Base-by-base conservation (phyloP, 2,329 filamentous ascomycete genomes). In the Penicillium nordicum region DNA sequence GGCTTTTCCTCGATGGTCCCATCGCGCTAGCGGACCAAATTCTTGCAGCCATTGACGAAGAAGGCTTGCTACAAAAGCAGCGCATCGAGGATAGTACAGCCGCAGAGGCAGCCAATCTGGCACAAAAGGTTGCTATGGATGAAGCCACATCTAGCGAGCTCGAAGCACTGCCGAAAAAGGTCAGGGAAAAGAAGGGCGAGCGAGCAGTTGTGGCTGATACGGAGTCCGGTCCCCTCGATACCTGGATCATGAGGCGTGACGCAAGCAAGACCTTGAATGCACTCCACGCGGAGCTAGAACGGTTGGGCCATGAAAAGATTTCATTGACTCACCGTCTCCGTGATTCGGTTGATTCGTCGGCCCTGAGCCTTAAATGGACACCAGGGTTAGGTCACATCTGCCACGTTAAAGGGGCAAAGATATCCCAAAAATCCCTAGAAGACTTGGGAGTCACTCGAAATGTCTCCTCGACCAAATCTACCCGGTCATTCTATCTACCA, bases 371-470 rank as follows among this genome's bases (percentile, higher is more conserved):
- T 21, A 89, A 88, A 66, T 97, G 92, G 89, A 91, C 88, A 1
- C 88, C 93, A 0, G 88, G 87, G 14, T 81, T 96, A 2, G 93
- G 94, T 9, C 90, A 99, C 71, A 89, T 96, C 67, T 92, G 89
- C 65, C 92, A 97, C 70, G 83, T 97, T 65, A 94, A 88, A 73
- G 91, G 91, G 34, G 69, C 69, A 43, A 92, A 89, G 71, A 88
- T 94, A 66, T 78, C 83, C 6, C 73, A 78, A 55, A 62, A 72
- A 25, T 69, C 72, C 0, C 59, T 81, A 4, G 72, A 77, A 53
- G 70, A 72, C 10, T 63, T 79, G 49, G 73, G 70, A 45, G 76
- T 74, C 58, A 80, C 78, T 23, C 76, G 76, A n/a, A 84, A 80
- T 52, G 82, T 97, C 48, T 88, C 87, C 32, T 88, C 90, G 2